A percentile compares a stretch with the other conserved stretches of the same genome.
Conservation (phyloP, 306 rosid genomes). For the Corylus americana region DNA sequence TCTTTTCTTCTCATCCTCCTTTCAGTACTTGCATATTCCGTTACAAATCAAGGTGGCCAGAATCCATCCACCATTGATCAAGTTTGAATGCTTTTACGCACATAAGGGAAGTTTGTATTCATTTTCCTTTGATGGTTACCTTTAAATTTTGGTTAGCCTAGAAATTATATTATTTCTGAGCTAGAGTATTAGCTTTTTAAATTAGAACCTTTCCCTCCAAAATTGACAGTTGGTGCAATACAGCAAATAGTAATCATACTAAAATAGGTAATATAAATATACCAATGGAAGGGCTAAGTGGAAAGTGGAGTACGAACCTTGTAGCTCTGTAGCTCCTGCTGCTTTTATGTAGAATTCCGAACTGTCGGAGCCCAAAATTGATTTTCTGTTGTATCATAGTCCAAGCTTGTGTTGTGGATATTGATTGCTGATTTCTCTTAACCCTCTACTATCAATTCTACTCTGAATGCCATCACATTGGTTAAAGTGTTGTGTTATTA, state of each 20-base stretch:
- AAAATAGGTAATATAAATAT: neutral
- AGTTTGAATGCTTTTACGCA: neutral
- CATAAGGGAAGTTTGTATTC: neutral
- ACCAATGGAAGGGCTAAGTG: too few species aligned
- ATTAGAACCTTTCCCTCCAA: neutral
- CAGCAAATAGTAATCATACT: neutral
- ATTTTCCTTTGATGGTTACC: neutral
- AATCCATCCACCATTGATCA: neutral
- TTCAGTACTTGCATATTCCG: too few species aligned
- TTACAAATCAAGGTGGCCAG: too few species aligned
- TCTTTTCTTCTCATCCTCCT: too few species aligned
- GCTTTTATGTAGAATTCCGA: slow-evolving; percentile 21
- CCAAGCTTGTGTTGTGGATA: slow-evolving; percentile 2
- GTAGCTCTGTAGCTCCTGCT: neutral
- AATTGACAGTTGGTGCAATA: neutral
- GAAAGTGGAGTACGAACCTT: slow-evolving; percentile 3
- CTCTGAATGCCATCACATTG: slow-evolving; percentile 12
- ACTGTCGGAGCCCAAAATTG: slow-evolving; percentile 14
- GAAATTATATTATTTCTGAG: neutral
- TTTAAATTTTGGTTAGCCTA: neutral
- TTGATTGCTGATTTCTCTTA: neutral
- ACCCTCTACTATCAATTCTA: neutral
- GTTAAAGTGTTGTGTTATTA: neutral
- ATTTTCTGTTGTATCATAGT: slow-evolving; percentile 1
- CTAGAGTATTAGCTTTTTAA: neutral